A percentile compares a stretch with the other conserved stretches of the same genome.
These are phyloP conservation scores for Cystobasidium pallidum DNA, from an alignment of 1,284 basidiomycete genomes.

Conservation along the genomic window DNA sequence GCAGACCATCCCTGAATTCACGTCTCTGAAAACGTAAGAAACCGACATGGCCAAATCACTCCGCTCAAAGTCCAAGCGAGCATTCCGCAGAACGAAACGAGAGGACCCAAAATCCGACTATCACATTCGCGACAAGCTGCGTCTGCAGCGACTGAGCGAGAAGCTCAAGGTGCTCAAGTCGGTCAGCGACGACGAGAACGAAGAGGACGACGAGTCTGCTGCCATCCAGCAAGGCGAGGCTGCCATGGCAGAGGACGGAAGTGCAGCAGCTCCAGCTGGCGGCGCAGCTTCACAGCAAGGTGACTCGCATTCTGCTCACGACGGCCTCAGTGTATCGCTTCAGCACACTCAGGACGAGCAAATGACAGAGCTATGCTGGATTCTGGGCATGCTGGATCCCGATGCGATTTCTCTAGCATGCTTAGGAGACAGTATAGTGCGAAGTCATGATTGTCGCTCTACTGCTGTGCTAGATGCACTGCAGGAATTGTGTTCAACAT, in stretches of 20 bases:
- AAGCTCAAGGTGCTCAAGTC: conserved; percentile 62
- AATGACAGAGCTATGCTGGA: conserved; percentile 35
- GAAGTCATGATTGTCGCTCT: background rate
- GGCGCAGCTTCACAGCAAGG: conserved; percentile 9
- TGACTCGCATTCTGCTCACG: conserved; percentile 19
- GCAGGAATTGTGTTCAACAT: conserved; percentile 35
- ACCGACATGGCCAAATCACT: conserved; percentile 84
- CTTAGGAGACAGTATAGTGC: background rate
- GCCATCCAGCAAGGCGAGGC: background rate
- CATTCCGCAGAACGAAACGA: conserved; percentile 82
- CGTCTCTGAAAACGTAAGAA: no score
- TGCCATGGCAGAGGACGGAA: conserved; percentile 12
- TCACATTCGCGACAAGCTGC: conserved; percentile 79
- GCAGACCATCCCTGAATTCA: no score
- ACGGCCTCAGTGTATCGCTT: background rate
- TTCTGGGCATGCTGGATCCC: conserved; percentile 38
- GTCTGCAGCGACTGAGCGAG: conserved; percentile 73
- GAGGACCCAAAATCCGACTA: conserved; percentile 70
- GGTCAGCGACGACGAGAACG: conserved; percentile 58
- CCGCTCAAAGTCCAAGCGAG: conserved; percentile 84
- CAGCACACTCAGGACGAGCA: conserved; percentile 1
- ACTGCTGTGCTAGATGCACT: conserved; percentile 28
- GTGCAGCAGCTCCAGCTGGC: background rate
- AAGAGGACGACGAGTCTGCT: conserved; percentile 50
- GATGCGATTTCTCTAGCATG: conserved; percentile 31